Percentiles rank a stretch among this genome's conserved stretches.
phyloP scores from a whole-genome alignment of 208 protist species.

The Herpetomonas muscarum region DNA sequence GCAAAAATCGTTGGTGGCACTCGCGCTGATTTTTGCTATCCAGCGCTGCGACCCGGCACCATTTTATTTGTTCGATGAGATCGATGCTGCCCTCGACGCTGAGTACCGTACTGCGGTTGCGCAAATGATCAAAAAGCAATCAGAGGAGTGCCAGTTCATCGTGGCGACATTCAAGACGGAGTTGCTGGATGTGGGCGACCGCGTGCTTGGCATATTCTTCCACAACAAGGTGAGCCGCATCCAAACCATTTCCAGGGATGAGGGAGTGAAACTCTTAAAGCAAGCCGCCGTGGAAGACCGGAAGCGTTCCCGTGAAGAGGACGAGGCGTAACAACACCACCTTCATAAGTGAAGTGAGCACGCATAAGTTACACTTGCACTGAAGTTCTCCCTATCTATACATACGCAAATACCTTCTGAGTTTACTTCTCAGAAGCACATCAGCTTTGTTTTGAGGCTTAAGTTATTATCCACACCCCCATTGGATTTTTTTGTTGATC shows the following conservation, averaged over 20 bases:
- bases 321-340: constrained; percentile 13
- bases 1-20: constrained; percentile 98
- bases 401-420: no score
- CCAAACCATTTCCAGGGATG: constrained; percentile 73
- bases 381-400: no score
- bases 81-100: constrained; percentile 97
- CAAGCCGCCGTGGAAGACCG: constrained; percentile 63
- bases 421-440: no score
- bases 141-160: constrained; percentile 95
- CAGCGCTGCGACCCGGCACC: constrained; percentile 98
- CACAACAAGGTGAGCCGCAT: constrained; percentile 94
- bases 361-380: no score
- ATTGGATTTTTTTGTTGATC: no score
- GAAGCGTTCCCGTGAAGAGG: constrained; percentile 48
- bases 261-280: constrained; percentile 42
- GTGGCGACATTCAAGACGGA: constrained; percentile 98
- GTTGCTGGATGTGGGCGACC: constrained; percentile 92
- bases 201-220: constrained; percentile 94
- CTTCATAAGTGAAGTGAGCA: no score
- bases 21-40: constrained; percentile 99
- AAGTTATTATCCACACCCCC: no score
- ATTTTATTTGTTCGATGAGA: constrained; percentile 99
- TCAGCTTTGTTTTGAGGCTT: no score
- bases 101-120: constrained; percentile 92
- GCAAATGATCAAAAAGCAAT: constrained; percentile 92